Percentiles rank a stretch among this genome's conserved stretches.
Evolutionary conservation across 768 basidiomycete genomes (phyloP).

Genomic region (Leccinum broughii): DNA sequence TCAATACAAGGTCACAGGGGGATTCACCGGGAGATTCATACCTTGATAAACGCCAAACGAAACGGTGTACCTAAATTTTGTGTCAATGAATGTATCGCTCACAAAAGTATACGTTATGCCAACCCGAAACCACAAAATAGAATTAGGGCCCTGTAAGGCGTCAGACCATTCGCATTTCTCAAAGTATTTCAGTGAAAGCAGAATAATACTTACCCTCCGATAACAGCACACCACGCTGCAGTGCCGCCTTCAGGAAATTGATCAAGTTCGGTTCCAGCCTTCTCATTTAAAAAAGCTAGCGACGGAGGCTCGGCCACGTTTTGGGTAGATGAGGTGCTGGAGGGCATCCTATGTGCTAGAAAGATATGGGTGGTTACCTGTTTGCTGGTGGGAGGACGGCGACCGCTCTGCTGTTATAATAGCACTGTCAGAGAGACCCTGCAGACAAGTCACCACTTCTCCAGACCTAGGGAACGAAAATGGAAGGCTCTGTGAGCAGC

Average conservation of each 20-base stretch:
- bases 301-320: neutral
- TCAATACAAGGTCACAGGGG: neutral
- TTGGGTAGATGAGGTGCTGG: slow-evolving; percentile 3
- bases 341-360: slow-evolving; percentile 4
- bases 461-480: no score
- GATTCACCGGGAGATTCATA: neutral
- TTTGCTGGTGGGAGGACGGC: neutral
- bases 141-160: slow-evolving; percentile 27
- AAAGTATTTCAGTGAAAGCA: neutral
- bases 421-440: neutral
- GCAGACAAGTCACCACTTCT: neutral
- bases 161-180: neutral
- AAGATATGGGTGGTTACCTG: neutral
- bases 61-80: slow-evolving; percentile 30
- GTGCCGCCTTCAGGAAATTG: slow-evolving; percentile 32
- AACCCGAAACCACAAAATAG: slow-evolving; percentile 37
- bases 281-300: neutral
- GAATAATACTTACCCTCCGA: slow-evolving; percentile 23
- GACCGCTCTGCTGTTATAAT: neutral
- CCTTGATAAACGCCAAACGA: slow-evolving; percentile 46
- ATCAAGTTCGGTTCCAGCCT: neutral
- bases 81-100: neutral
- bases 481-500: neutral
- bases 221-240: slow-evolving; percentile 25
- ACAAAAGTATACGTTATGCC: neutral